These are phyloP conservation scores for Stachybotrys chartarum DNA, from an alignment of 2,329 filamentous ascomycete species.

Conservation along the genomic window DNA sequence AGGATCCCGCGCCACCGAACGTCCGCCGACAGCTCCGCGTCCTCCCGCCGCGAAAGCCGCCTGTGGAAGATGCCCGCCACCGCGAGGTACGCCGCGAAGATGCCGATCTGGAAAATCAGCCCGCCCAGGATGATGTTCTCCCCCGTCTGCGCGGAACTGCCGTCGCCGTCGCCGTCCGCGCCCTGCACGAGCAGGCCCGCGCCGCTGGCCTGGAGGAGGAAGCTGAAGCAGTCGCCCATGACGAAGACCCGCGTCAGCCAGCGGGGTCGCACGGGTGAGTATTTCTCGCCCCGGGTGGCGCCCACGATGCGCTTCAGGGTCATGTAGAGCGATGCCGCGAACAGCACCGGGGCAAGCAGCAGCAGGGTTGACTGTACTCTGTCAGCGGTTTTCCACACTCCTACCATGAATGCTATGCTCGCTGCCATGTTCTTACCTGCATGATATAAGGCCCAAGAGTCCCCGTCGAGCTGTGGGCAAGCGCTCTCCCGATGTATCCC, in stretches of 20 bases:
- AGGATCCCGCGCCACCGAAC: slow-evolving; percentile 26
- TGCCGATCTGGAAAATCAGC: slow-evolving; percentile 46
- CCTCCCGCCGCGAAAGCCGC: slow-evolving; percentile 3
- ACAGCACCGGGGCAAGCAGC: slow-evolving; percentile 35
- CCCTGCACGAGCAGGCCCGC: slow-evolving; percentile 17
- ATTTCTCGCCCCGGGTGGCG: slow-evolving; percentile 13
- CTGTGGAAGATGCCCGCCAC: slow-evolving; percentile 36
- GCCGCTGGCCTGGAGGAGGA: slow-evolving; percentile 20
- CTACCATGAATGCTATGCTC: neutral
- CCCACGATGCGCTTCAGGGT: slow-evolving; percentile 30
- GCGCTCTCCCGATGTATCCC: slow-evolving; percentile 28
- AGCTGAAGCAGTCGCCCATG: slow-evolving; percentile 18
- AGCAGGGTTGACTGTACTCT: slow-evolving; percentile 22
- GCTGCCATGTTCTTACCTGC: slow-evolving; percentile 7
- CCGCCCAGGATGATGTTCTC: slow-evolving; percentile 44
- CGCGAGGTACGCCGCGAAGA: slow-evolving; percentile 46
- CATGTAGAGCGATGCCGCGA: slow-evolving; percentile 40
- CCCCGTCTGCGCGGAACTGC: slow-evolving; percentile 21
- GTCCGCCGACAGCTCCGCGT: slow-evolving; percentile 1
- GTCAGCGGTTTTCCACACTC: neutral
- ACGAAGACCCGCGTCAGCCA: slow-evolving; percentile 26
- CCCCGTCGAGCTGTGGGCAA: slow-evolving; percentile 24
- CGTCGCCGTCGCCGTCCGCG: slow-evolving; percentile 9
- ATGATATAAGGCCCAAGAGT: slow-evolving; percentile 30
- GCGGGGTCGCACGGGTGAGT: slow-evolving; percentile 10